phyloP scores from a whole-genome alignment of 2,329 filamentous ascomycete species.

The Cryphonectria radicalis region DNA sequence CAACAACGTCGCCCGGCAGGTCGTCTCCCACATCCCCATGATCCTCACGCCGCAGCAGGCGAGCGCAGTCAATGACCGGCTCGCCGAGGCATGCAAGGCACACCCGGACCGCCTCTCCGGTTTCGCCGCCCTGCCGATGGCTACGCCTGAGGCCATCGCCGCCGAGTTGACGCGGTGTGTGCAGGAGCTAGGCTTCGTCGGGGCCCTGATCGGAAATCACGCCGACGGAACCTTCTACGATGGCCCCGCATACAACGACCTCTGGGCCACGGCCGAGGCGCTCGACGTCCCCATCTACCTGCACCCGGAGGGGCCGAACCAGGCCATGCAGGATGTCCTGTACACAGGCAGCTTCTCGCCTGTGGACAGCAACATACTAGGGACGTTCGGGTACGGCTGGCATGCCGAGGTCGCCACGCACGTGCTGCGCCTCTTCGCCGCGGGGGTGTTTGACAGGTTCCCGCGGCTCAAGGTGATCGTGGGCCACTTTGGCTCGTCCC shows the following conservation, averaged over 20 bases:
- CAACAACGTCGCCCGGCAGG: constrained; percentile 30
- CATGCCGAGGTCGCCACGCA: constrained; percentile 9
- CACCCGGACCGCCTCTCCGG: constrained; percentile 29
- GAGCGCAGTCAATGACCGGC: constrained; percentile 33
- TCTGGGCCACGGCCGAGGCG: constrained; percentile 45
- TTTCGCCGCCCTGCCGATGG: constrained; percentile 39
- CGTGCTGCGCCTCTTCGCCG: constrained; percentile 10
- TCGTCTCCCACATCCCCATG: constrained; percentile 33
- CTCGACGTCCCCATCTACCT: constrained; percentile 50
- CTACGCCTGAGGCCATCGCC: constrained; percentile 43
- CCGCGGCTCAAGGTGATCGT: constrained; percentile 7
- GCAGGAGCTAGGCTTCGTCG: constrained; percentile 41
- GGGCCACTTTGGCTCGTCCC: constrained; percentile 5
- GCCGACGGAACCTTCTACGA: constrained; percentile 48
- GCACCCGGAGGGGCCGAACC: constrained; percentile 44
- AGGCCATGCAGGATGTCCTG: constrained; percentile 17
- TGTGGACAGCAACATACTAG: not conserved
- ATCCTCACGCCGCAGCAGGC: constrained; percentile 9
- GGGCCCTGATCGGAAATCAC: constrained; percentile 52
- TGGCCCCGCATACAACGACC: constrained; percentile 44
- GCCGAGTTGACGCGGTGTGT: constrained; percentile 43
- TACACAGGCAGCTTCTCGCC: constrained; percentile 1
- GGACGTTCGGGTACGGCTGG: constrained; percentile 8
- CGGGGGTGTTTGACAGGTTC: constrained; percentile 8
- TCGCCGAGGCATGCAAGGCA: constrained; percentile 22